Conservation (phyloP, 331 rosid genomes). For the Telfairia occidentalis region DNA sequence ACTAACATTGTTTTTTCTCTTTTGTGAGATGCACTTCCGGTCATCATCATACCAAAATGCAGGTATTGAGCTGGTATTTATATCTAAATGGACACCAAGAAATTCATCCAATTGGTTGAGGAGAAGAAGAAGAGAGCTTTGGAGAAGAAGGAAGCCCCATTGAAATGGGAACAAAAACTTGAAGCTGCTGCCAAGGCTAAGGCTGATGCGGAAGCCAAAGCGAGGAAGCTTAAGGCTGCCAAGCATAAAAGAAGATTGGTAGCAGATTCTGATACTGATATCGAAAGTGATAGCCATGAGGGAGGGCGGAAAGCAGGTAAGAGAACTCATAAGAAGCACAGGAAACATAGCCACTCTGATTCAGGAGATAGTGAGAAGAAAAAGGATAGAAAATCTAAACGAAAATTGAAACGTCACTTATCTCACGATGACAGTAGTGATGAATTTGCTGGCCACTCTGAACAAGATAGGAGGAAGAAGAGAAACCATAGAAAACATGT, state of each 20-base stretch:
- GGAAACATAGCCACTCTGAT: slow-evolving; percentile 41
- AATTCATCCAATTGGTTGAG: slow-evolving; percentile 86
- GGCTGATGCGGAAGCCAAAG: slow-evolving; percentile 67
- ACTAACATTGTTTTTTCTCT: slow-evolving; percentile 94
- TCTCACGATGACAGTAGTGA: slow-evolving; percentile 41
- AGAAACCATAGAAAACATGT: slow-evolving; percentile 34
- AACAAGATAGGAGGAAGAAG: slow-evolving; percentile 57
- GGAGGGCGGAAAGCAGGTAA: slow-evolving; percentile 37
- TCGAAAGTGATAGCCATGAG: slow-evolving; percentile 35
- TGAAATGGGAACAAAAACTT: slow-evolving; percentile 91
- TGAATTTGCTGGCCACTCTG: slow-evolving; percentile 35
- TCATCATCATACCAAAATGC: slow-evolving; percentile 73
- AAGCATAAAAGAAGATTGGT: slow-evolving; percentile 50
- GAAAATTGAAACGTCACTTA: slow-evolving; percentile 33
- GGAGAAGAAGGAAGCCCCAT: slow-evolving; percentile 92
- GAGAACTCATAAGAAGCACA: slow-evolving; percentile 58
- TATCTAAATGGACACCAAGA: slow-evolving; percentile 63
- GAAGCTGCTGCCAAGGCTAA: slow-evolving; percentile 73
- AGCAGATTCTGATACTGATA: slow-evolving; percentile 37
- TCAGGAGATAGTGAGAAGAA: slow-evolving; percentile 44
- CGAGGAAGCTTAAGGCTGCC: slow-evolving; percentile 45
- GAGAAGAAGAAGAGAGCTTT: slow-evolving; percentile 72
- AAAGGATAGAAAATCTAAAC: slow-evolving; percentile 48
- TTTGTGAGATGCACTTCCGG: slow-evolving; percentile 97
- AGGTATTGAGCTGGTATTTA: slow-evolving; percentile 62